A percentile compares a stretch with the other conserved stretches of the same genome.
phyloP scores from a whole-genome alignment of 2,329 filamentous ascomycete species.

The Pseudogymnoascus sp. region DNA sequence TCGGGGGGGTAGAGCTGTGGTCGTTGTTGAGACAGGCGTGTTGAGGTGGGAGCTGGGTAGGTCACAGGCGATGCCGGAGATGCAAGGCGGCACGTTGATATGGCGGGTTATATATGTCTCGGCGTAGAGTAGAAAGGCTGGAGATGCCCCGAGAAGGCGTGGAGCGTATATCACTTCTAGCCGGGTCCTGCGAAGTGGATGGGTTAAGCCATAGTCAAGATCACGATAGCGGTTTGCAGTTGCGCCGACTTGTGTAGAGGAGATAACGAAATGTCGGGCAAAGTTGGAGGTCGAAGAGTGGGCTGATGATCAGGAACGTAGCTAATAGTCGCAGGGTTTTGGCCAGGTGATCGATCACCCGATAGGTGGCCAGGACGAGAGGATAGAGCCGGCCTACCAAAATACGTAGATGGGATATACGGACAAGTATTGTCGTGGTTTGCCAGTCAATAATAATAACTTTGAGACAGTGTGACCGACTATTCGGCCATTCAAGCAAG shows the following conservation, averaged over 20 bases:
- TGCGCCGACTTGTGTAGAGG: not conserved
- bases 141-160: not conserved
- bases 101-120: not conserved
- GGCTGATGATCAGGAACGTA: not conserved
- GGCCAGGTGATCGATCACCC: conserved; percentile 3
- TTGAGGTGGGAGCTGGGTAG: not conserved
- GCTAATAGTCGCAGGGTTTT: not conserved
- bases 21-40: not conserved
- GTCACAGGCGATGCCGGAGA: not conserved
- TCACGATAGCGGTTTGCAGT: not conserved
- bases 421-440: not conserved
- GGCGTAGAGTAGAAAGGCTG: not conserved
- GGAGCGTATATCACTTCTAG: not conserved
- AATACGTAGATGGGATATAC: not conserved
- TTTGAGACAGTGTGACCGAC: not conserved
- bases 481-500: not conserved
- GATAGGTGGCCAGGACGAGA: not conserved
- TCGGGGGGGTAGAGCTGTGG: not conserved
- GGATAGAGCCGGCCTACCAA: not conserved
- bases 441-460: conserved; percentile 1
- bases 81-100: not conserved
- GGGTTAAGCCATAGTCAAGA: not conserved
- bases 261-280: not conserved
- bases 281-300: not conserved
- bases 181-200: not conserved